phyloP scores from a whole-genome alignment of 345 rosid genomes.

The Syzygium jambos region DNA sequence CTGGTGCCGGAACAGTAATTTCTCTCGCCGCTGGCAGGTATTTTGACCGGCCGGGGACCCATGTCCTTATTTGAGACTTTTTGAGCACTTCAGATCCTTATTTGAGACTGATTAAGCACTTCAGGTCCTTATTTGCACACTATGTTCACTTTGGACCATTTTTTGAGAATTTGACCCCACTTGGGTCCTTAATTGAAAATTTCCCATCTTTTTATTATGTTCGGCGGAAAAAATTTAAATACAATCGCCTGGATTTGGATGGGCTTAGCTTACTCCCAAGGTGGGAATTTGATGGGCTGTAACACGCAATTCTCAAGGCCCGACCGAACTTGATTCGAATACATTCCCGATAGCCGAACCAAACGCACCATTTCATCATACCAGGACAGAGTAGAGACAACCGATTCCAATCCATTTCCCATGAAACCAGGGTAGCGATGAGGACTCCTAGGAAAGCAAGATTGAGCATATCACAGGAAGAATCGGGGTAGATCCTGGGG shows the following conservation, averaged over 20 bases:
- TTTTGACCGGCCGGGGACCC: no score
- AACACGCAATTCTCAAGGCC: neutral
- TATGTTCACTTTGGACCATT: no score
- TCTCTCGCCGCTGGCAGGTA: no score
- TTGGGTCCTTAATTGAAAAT: no score
- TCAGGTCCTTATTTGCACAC: no score
- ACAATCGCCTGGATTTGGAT: neutral
- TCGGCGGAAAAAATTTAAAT: neutral
- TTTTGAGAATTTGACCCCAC: no score
- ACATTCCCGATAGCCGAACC: neutral
- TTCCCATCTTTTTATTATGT: neutral
- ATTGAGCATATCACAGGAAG: neutral
- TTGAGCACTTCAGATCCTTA: no score
- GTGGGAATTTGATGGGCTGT: neutral
- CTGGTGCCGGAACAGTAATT: no score
- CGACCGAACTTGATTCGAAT: neutral
- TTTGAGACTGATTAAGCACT: no score
- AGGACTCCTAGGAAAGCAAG: neutral
- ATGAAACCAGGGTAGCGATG: neutral
- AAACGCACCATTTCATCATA: neutral
- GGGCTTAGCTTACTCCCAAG: neutral
- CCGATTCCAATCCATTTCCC: neutral
- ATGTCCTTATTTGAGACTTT: no score
- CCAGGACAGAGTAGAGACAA: neutral
- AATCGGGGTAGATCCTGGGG: neutral